Evolutionary conservation across 1,284 basidiomycete genomes (phyloP), one percentile per base, ranked within the genome.

Genomic region (Ustilago tritici): DNA sequence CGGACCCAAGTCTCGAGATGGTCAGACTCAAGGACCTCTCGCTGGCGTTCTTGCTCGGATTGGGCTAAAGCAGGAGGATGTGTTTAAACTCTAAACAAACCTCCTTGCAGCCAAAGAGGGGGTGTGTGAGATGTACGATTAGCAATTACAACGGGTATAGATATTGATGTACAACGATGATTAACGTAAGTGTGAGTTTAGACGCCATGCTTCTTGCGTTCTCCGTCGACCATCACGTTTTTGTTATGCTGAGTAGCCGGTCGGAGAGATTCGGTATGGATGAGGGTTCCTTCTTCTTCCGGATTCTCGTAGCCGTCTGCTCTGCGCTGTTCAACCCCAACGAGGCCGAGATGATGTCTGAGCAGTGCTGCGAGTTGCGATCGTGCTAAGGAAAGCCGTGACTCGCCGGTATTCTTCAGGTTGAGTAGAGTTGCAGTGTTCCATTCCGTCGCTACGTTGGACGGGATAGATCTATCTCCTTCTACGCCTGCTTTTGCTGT

Each of bases 351-450:
- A 43, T 76, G 74, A 32, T 68, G 47, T 3, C 74, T 34, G 5
- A 76, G 59, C 6, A 76, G 56, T 2, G 61, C 55, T 31, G 74
- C 65, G 54, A 76, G 65, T 52, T 70, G 69, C n/a, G 74, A 76
- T 7, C 69, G 28, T 12, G 74, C 74, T 4, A 66, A 41, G 1
- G 74, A 69, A 8, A 61, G 32, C 0, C 57, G 46, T 15, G 56
- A 34, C 12, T 35, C 19, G 14, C 7, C 28, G 14, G 46, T 6
- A 12, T 35, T n/a, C 31, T 32, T 38, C 35, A 7, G 55, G 6
- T 40, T 49, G 38, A 73, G 49, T 19, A 73, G 61, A 28, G 49
- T 60, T 1, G 61, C 50, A 2, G 61, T 72, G 41, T 68, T 66
- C 65, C 70, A 68, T 35, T 56, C 61, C 1, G 70, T 73, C 4